Evolutionary conservation across 305 asterid genomes (phyloP).

Genomic region (Andrographis paniculata): DNA sequence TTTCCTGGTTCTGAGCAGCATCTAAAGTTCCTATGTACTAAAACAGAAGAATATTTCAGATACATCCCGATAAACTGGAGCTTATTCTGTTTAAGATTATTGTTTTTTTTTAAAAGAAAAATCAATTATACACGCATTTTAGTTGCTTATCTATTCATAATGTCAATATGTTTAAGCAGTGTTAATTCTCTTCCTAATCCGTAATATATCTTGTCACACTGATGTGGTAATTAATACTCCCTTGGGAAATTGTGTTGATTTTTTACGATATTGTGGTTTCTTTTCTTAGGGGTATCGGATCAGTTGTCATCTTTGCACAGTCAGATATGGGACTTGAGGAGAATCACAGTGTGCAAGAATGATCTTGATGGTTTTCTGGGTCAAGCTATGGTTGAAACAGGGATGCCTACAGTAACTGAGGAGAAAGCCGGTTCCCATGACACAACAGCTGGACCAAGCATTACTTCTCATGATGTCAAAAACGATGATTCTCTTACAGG

Average conservation of each 20-base stretch:
- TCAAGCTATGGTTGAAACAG: conserved; percentile 23
- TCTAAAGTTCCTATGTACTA: background rate
- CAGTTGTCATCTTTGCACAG: conserved; percentile 56
- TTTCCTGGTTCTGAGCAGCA: background rate
- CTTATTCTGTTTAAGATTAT: too few relatives aligned
- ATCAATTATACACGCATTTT: conserved; percentile 1
- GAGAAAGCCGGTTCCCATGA: conserved; percentile 22
- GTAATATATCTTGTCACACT: too few relatives aligned
- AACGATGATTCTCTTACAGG: conserved; percentile 19
- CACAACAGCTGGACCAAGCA: conserved; percentile 15
- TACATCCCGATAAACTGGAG: too few relatives aligned
- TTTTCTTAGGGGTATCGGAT: conserved; percentile 49
- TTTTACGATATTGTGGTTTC: conserved; percentile 12
- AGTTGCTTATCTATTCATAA: conserved; percentile 6
- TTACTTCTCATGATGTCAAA: conserved; percentile 15
- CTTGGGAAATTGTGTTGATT: background rate
- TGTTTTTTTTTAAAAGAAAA: background rate
- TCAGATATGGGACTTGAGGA: conserved; percentile 48
- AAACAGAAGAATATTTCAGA: too few relatives aligned
- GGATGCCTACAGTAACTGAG: conserved; percentile 21
- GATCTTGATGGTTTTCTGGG: conserved; percentile 28
- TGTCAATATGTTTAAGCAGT: too few relatives aligned
- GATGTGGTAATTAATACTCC: too few relatives aligned
- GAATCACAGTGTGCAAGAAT: conserved; percentile 39
- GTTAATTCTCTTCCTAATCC: too few relatives aligned